Conservation (phyloP, 805 yeast genomes). For the Phaffomyces antillensis region DNA sequence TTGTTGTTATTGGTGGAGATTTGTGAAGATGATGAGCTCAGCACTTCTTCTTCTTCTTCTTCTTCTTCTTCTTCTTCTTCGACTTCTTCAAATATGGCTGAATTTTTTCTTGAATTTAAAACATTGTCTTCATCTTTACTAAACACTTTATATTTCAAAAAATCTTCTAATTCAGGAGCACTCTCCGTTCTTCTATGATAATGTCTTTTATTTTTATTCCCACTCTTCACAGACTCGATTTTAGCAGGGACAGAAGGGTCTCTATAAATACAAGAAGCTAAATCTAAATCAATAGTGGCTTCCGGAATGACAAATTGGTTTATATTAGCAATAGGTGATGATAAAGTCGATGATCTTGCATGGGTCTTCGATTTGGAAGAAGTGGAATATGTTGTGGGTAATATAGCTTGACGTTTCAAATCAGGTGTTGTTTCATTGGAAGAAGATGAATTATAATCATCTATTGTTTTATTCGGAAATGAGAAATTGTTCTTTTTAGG, state of each 20-base stretch:
- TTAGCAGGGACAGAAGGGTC: slow-evolving; percentile 19
- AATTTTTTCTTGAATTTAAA: slow-evolving; percentile 16
- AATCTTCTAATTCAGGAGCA: slow-evolving; percentile 44
- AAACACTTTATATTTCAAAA: slow-evolving; percentile 17
- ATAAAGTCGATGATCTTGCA: no score
- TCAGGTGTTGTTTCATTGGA: slow-evolving; percentile 24
- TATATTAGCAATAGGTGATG: no score
- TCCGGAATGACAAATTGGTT: slow-evolving; percentile 34
- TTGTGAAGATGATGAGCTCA: slow-evolving; percentile 13
- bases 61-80: slow-evolving; percentile 22
- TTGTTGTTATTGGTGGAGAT: slow-evolving; percentile 1
- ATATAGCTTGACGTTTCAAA: slow-evolving; percentile 7
- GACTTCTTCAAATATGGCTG: slow-evolving; percentile 28
- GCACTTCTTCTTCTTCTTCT: slow-evolving; percentile 8
- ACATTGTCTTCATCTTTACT: background rate
- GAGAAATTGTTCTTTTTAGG: slow-evolving; percentile 17
- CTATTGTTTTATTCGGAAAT: background rate
- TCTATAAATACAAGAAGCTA: slow-evolving; percentile 35
- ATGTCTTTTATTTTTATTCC: slow-evolving; percentile 21
- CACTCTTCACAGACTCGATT: slow-evolving; percentile 10
- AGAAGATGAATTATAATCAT: slow-evolving; percentile 10
- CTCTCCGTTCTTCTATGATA: slow-evolving; percentile 48
- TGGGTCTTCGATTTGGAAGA: slow-evolving; percentile 3
- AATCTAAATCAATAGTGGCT: slow-evolving; percentile 51
- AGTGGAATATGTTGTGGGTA: background rate